These are phyloP conservation scores for Fonsecaea nubica DNA, from an alignment of 2,329 filamentous ascomycete species.

Conservation along the genomic window DNA sequence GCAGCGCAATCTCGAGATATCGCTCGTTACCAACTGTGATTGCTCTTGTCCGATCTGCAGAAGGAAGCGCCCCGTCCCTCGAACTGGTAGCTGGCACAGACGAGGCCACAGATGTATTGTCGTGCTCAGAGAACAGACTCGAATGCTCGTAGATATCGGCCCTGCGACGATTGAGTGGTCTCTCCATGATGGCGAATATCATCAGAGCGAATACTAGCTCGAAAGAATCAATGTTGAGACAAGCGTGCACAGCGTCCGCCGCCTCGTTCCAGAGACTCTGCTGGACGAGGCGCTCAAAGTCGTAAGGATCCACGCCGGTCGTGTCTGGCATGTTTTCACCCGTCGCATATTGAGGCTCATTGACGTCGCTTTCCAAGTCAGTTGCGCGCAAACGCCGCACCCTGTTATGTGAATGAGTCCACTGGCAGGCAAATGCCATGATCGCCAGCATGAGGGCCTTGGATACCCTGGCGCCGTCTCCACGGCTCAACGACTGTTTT, in stretches of 20 bases:
- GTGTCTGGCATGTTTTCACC: not conserved
- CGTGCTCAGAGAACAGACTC: not conserved
- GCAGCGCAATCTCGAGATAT: conserved; percentile 11
- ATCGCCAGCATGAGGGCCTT: conserved; percentile 51
- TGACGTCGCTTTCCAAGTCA: not conserved
- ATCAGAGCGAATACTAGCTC: conserved; percentile 19
- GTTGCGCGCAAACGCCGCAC: no score
- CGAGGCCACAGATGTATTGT: not conserved
- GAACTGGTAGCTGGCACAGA: not conserved
- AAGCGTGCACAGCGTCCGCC: not conserved
- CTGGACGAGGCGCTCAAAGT: conserved; percentile 16
- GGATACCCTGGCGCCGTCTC: conserved; percentile 49
- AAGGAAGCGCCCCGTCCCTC: not conserved
- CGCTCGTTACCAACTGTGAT: not conserved
- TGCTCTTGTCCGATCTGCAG: not conserved
- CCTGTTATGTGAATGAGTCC: conserved; percentile 36
- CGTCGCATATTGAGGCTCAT: not conserved
- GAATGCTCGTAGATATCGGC: not conserved
- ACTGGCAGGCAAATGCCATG: conserved; percentile 54
- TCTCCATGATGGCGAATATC: conserved; percentile 12
- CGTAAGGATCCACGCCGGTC: conserved; percentile 1
- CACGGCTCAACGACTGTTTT: conserved; percentile 41
- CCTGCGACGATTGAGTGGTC: not conserved
- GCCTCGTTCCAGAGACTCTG: conserved; percentile 18
- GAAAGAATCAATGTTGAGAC: conserved; percentile 10